Conservation (phyloP, 306 rosid species). For the Vicia faba region DNA sequence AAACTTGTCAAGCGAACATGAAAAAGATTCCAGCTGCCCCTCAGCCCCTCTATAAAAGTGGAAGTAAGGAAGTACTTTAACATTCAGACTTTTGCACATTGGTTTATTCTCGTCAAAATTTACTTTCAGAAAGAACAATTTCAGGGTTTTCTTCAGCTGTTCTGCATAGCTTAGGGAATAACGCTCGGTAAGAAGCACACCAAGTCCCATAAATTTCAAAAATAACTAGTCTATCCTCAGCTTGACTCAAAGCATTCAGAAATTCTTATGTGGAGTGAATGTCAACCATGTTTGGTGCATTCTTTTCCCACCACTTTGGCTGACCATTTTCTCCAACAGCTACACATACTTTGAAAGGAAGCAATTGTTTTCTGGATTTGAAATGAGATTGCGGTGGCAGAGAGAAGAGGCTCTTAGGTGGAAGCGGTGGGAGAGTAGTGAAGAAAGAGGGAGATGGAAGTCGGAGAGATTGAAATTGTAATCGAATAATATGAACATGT, state of each 20-base stretch:
- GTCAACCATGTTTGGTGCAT: constrained; percentile 86
- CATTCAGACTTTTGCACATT: constrained; percentile 95
- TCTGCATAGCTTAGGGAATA: constrained; percentile 94
- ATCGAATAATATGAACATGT: constrained; percentile 53
- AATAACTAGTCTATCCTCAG: constrained; percentile 88
- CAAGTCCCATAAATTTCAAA: constrained; percentile 98
- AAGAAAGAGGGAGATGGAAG: constrained; percentile 56
- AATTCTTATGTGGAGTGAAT: constrained; percentile 94
- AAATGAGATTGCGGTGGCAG: constrained; percentile 39
- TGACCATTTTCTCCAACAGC: constrained; percentile 75
- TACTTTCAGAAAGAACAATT: constrained; percentile 81
- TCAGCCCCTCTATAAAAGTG: constrained; percentile 97
- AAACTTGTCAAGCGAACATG: constrained; percentile 98
- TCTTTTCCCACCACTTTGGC: constrained; percentile 99
- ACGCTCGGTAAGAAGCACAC: constrained; percentile 99
- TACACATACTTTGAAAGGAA: constrained; percentile 79
- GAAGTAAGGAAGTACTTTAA: constrained; percentile 95
- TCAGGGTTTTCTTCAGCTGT: constrained; percentile 94
- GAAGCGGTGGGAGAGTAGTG: constrained; percentile 42
- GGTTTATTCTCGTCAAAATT: constrained; percentile 97
- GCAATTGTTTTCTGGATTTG: no score
- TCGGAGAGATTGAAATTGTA: constrained; percentile 51
- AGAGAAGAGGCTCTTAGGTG: constrained; percentile 37
- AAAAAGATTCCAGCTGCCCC: constrained; percentile 89
- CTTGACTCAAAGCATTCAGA: constrained; percentile 72